Evolutionary conservation across 1,139 yeast genomes (phyloP).

Genomic region (Arxiozyma slooffiae): DNA sequence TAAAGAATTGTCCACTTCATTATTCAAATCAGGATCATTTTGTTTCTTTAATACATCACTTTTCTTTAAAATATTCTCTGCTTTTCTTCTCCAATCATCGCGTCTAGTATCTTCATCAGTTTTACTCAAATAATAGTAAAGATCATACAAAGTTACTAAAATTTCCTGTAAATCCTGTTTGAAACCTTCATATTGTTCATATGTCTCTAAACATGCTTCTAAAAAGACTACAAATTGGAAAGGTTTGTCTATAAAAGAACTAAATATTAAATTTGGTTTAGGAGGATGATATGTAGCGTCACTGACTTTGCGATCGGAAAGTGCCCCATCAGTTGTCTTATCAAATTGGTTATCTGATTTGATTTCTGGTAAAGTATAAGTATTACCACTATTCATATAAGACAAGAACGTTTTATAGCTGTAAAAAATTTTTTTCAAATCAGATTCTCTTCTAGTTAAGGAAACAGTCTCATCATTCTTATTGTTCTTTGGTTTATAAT

Average conservation of each 20-base stretch:
- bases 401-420: conserved; percentile 65
- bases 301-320: neutral
- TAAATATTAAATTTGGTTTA: conserved; percentile 74
- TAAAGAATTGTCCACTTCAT: conserved; percentile 45
- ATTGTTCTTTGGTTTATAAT: conserved; percentile 42
- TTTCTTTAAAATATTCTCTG: conserved; percentile 41
- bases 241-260: conserved; percentile 75
- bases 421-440: conserved; percentile 41
- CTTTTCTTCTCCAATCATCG: conserved; percentile 55
- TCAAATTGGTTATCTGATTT: neutral
- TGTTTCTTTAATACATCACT: conserved; percentile 28
- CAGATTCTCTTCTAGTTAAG: conserved; percentile 6
- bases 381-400: conserved; percentile 37
- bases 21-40: conserved; percentile 1
- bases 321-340: neutral
- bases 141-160: conserved; percentile 68
- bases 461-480: conserved; percentile 3
- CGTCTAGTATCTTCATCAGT: conserved; percentile 32
- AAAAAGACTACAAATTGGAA: conserved; percentile 85
- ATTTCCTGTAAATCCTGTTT: conserved; percentile 61
- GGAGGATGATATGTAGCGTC: conserved; percentile 88
- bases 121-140: conserved; percentile 59
- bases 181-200: conserved; percentile 66
- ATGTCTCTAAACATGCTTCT: conserved; percentile 81
- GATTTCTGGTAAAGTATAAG: neutral